Evolutionary conservation across 345 rosid genomes (phyloP), one percentile per base, ranked within the genome.

Genomic region (Passiflora organensis): DNA sequence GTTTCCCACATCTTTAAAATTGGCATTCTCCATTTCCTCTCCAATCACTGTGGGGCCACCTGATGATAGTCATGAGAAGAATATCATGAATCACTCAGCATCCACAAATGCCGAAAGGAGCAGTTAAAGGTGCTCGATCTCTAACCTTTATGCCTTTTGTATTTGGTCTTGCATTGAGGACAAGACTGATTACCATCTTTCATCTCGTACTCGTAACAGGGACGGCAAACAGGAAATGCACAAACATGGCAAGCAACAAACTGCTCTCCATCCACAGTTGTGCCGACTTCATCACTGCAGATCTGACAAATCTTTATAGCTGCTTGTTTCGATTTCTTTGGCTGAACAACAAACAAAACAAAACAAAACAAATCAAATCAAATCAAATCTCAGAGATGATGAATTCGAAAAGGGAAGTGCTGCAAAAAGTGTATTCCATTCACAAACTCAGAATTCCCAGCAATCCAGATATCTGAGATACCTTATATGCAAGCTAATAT

Each of bases 131-230:
- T 14, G 19, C 2, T 10, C 16, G 11, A 28, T 28, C 34, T 49
- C 52, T 18, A 56, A 72, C 76, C 76, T 50, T 72, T 69, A 50
- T 56, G 74, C 39, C 72, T 66, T 60, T 69, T 70, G 69, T 65
- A 74, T 53, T 60, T 69, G 48, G 78, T 74, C 63, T 70, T 69
- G 68, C 78, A 74, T 57, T 74, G 74, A 38, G 75, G 75, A 25
- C 78, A 74, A 53, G 68, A 62, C 43, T 66, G 78, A 42, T 56
- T 74, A 14, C 78, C 78, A 20, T 74, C 78, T 66, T 66, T 69
- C 60, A 75, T 65, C 65, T 74, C 72, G 14, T 74, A 74, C 54
- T 74, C 78, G 32, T 74, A 74, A 45, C 78, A 74, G 15, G 75
- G 75, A 21, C 72, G 64, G 68, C 78, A 74, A 32, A 74, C 75